A percentile compares a stretch with the other conserved stretches of the same genome.
phyloP scores from a whole-genome alignment of 192 early-diverging fungal genomes.

The Backusella morwellensis region DNA sequence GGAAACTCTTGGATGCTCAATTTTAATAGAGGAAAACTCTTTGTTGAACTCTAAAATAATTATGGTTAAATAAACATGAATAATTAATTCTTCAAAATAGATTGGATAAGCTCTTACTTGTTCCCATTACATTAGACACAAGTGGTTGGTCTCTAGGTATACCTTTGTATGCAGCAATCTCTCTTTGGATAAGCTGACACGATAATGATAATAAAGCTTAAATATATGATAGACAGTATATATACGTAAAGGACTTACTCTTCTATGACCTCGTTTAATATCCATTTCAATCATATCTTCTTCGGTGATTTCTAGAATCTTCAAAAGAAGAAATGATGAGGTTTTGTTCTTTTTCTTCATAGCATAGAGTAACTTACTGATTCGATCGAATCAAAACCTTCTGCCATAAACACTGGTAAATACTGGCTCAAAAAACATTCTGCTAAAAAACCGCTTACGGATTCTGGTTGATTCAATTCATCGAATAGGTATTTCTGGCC shows the following conservation, averaged over 20 bases:
- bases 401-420: conserved; percentile 3
- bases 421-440: conserved; percentile 10
- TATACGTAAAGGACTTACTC: conserved; percentile 17
- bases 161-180: conserved; percentile 28
- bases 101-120: neutral
- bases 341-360: neutral
- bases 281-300: conserved; percentile 28
- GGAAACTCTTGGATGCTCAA: neutral
- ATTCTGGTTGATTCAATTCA: neutral
- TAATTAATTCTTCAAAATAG: neutral
- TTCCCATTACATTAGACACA: conserved; percentile 7
- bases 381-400: conserved; percentile 21
- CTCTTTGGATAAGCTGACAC: conserved; percentile 25
- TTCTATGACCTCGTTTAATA: conserved; percentile 34
- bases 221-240: neutral
- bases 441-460: conserved; percentile 9
- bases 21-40: neutral
- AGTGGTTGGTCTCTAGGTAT: conserved; percentile 18
- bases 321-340: neutral
- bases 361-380: conserved; percentile 5
- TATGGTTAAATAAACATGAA: neutral
- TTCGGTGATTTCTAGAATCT: conserved; percentile 34
- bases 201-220: neutral
- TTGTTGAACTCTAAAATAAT: neutral
- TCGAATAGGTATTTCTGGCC: neutral